Evolutionary conservation across 495 filamentous ascomycete genomes (phyloP), one percentile per base, ranked within the genome.

Genomic region (Daldinia childiae): DNA sequence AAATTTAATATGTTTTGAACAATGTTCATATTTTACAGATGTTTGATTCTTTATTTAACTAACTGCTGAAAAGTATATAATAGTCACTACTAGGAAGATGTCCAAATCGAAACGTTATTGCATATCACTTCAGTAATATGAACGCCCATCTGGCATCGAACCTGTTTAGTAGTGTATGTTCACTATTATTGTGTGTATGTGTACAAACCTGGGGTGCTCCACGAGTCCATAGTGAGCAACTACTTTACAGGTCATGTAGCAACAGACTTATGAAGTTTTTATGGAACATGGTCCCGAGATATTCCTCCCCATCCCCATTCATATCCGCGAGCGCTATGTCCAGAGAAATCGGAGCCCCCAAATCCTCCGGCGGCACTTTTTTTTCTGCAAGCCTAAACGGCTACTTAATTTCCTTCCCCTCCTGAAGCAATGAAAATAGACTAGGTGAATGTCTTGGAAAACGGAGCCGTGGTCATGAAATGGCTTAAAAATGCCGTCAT

Each of bases 311-410:
- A 39, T 51, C 66, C 43, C 55, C 68, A 56, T 66, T 48, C 36
- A 63, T 68, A 64, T 71, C 71, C 38, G 58, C 60, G 57, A 72
- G 66, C 75, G 74, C 76, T 82, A 82, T 83, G 81, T 81, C 75
- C 78, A 79, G 72, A 76, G 75, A 81, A 79, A 78, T 74, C 67
- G 76, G 62, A 75, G 48, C 67, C 39, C 70, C 63, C 69, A 43
- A 41, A 52, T 69, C 67, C 75, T 72, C 61, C 26, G 45, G 58
- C 41, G 52, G 56, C 41, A 11, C 32, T 27, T 48, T 59, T 70
- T 62, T 68, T 67, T 51, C 51, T 64, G 30, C 30, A 39, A 68
- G 68, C 72, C 72, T 51, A 57, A 57, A 62, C 60, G 72, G 56
- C 64, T 56, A 60, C 60, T 68, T 59, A 24, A 24, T 61, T 71